Base-by-base conservation (phyloP, 495 filamentous ascomycete species). In the Aspergillus hancockii region DNA sequence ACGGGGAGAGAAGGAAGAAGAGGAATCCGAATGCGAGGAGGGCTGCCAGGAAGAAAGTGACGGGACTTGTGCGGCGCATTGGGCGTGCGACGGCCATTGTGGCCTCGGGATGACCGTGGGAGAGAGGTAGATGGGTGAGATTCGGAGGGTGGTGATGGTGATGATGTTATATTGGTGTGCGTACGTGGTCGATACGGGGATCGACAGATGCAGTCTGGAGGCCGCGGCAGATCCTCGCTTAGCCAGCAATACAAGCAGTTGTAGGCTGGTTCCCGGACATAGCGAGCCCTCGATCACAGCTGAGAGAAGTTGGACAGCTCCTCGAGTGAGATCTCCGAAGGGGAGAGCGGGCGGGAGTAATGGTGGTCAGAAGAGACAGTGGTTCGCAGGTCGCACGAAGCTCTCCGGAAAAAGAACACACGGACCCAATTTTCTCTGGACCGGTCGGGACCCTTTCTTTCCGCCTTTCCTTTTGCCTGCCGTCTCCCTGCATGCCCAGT, bases 21-120 rank as follows among this genome's bases (percentile, higher is more conserved):
- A 88, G 72, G 68, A 90, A 87, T 62, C 85, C 87, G 55, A 89
- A 73, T 51, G 79, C 75, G 7, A 89, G 77, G 46, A 88, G 57
- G 32, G 73, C 76, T 28, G 84, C 85, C 54, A 91, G 79, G 49
- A 88, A 49, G 55, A 89, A 67, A 47, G 85, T 89, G 63, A 88
- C 85, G 34, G 87, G 85, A 68, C 81, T 90, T 63, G 85, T 82
- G 57, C 87, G 83, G 64, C 86, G 85, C 73, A 88, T 79, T 51
- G 83, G 78, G 70, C 82, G 80, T 63, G 81, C 76, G 59, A 79
- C 69, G 71, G 80, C 78, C 80, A 82, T 83, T 49, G 41, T 74
- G 62, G 65, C 64, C 67, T 49, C 18, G 36, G 56, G 43, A 34
- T 12, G 47, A 23, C 36, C 21, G 40, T 50, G 9, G 23, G 28